A percentile compares a stretch with the other conserved stretches of the same genome.
Conservation (phyloP, 116 monocot genomes). For the Zostera marina region DNA sequence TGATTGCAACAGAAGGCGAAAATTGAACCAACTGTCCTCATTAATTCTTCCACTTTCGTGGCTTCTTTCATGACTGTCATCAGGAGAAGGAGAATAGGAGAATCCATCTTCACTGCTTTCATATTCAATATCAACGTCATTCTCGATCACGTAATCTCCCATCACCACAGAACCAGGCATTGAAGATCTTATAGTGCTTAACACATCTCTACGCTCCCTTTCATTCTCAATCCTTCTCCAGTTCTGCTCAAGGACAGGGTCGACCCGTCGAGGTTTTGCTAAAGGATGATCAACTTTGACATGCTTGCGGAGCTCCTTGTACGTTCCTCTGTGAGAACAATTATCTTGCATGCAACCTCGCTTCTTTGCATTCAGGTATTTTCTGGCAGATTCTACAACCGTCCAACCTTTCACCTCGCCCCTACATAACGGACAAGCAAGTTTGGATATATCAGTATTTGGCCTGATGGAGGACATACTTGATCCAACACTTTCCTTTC, state of each 20-base stretch:
- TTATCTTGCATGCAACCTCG: conserved; percentile 66
- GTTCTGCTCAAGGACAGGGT: conserved; percentile 50
- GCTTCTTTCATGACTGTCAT: no score
- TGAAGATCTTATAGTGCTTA: conserved; percentile 53
- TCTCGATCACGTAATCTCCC: conserved; percentile 84
- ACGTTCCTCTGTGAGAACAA: conserved; percentile 54
- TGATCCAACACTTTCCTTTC: neutral
- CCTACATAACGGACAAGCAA: conserved; percentile 76
- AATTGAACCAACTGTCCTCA: no score
- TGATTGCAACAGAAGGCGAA: no score
- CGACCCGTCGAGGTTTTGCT: conserved; percentile 46
- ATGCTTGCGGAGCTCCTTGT: conserved; percentile 57
- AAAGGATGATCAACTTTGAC: conserved; percentile 39
- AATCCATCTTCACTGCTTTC: conserved; percentile 4
- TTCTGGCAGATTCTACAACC: conserved; percentile 66
- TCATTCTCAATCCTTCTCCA: conserved; percentile 61
- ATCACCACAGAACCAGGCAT: conserved; percentile 58
- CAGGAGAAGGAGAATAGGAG: no score
- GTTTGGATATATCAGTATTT: conserved; percentile 32
- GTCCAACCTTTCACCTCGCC: conserved; percentile 95
- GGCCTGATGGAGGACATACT: neutral
- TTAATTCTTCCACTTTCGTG: no score
- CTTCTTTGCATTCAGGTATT: conserved; percentile 57
- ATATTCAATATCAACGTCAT: conserved; percentile 6
- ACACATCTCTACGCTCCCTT: conserved; percentile 64